phyloP scores from a whole-genome alignment of 2,329 filamentous ascomycete species.

The Dothidotthia symphoricarpi region DNA sequence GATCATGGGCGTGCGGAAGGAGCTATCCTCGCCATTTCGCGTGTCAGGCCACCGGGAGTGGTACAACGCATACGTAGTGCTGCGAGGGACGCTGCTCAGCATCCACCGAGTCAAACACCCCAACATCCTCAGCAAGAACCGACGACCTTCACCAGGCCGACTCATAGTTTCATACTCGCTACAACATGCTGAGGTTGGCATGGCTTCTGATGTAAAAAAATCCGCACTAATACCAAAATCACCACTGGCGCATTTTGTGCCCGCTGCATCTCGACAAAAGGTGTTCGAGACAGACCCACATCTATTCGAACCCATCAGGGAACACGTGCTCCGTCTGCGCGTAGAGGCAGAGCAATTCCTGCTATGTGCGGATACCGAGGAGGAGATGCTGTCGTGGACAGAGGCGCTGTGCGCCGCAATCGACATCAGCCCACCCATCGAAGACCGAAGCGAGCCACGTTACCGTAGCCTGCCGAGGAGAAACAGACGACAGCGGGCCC shows the following conservation, averaged over 20 bases:
- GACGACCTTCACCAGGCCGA: slow-evolving; percentile 55
- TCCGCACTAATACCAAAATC: slow-evolving; percentile 45
- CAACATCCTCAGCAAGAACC: slow-evolving; percentile 43
- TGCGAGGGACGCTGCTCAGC: slow-evolving; percentile 67
- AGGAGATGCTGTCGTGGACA: slow-evolving; percentile 67
- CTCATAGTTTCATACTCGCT: slow-evolving; percentile 68
- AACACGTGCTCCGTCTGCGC: slow-evolving; percentile 68
- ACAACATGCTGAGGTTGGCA: slow-evolving; percentile 71
- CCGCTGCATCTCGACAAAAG: slow-evolving; percentile 40
- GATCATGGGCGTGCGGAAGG: slow-evolving; percentile 58
- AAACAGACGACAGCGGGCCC: slow-evolving; percentile 38
- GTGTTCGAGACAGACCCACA: slow-evolving; percentile 48
- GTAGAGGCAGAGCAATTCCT: slow-evolving; percentile 73
- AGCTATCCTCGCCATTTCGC: slow-evolving; percentile 64
- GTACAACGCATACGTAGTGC: slow-evolving; percentile 61
- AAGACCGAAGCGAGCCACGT: slow-evolving; percentile 58
- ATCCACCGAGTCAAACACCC: slow-evolving; percentile 64
- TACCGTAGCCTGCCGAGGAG: slow-evolving; percentile 50
- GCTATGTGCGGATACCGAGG: slow-evolving; percentile 63
- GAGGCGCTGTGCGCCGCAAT: slow-evolving; percentile 68
- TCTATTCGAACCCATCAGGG: slow-evolving; percentile 46
- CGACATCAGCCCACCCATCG: slow-evolving; percentile 67
- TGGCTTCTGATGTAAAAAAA: slow-evolving; percentile 72
- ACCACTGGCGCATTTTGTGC: slow-evolving; percentile 48
- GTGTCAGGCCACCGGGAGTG: slow-evolving; percentile 63